phyloP scores from a whole-genome alignment of 441 rosid genomes.

The Francoa sonchifolia region DNA sequence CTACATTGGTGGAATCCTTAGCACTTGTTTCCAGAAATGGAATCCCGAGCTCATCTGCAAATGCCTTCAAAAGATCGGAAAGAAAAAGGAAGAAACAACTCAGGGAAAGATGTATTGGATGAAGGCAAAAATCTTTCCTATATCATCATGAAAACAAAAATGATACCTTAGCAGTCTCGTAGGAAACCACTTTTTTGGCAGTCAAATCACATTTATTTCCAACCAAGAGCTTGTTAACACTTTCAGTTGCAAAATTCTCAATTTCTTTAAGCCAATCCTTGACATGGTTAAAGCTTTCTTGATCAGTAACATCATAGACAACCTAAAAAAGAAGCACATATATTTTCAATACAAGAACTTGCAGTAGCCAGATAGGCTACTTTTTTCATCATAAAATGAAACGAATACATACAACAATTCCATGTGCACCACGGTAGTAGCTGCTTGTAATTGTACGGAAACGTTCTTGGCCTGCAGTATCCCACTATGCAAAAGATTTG shows the following conservation, averaged over 20 bases:
- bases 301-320: constrained; percentile 55
- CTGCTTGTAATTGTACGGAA: constrained; percentile 66
- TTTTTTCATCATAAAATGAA: not conserved
- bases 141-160: not conserved
- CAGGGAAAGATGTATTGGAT: not conserved
- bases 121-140: not conserved
- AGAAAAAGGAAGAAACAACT: not conserved
- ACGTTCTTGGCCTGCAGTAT: constrained; percentile 55
- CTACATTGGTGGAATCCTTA: constrained; percentile 50
- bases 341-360: not conserved
- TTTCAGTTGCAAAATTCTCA: constrained; percentile 47
- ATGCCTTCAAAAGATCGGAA: constrained; percentile 29
- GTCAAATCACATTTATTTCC: constrained; percentile 54
- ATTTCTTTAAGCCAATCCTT: constrained; percentile 57
- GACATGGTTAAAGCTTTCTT: constrained; percentile 53
- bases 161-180: constrained; percentile 47
- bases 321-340: too few relatives aligned
- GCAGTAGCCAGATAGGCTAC: not conserved
- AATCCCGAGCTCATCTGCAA: constrained; percentile 62
- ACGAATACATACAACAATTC: constrained; percentile 31
- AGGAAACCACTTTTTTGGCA: constrained; percentile 36
- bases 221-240: constrained; percentile 47
- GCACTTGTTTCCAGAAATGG: constrained; percentile 72
- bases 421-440: constrained; percentile 68
- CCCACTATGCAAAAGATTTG: not conserved